phyloP scores from a whole-genome alignment of 768 basidiomycete species.

The Kwoniella sp. region DNA sequence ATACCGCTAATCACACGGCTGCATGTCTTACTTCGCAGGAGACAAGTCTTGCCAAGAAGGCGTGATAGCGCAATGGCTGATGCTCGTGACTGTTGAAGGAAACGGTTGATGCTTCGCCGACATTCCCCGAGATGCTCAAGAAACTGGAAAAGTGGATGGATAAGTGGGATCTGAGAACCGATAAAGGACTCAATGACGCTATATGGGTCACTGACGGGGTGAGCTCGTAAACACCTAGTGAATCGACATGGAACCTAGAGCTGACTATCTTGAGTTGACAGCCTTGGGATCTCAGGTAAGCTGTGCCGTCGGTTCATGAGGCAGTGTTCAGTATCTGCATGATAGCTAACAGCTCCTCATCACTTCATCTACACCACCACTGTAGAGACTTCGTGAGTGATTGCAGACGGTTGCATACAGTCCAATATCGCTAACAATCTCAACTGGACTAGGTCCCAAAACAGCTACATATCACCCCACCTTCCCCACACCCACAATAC shows the following conservation, averaged over 20 bases:
- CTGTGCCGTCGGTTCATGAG: too few relatives aligned
- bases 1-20: too few relatives aligned
- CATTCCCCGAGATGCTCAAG: conserved; percentile 69
- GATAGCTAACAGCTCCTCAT: too few relatives aligned
- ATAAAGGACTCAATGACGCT: conserved; percentile 41
- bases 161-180: conserved; percentile 66
- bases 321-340: too few relatives aligned
- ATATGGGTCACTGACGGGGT: conserved; percentile 55
- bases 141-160: conserved; percentile 69
- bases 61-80: too few relatives aligned
- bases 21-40: too few relatives aligned
- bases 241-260: neutral
- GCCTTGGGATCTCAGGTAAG: conserved; percentile 53
- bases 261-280: conserved; percentile 13
- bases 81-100: conserved; percentile 58
- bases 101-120: conserved; percentile 77
- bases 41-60: too few relatives aligned
- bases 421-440: neutral
- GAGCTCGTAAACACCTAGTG: conserved; percentile 12
- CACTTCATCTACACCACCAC: too few relatives aligned
- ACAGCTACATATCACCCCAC: conserved; percentile 53
- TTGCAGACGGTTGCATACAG: neutral
- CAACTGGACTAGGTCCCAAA: conserved; percentile 43
- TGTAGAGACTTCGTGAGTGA: conserved; percentile 49
- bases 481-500: conserved; percentile 42